These are phyloP conservation scores for Salinomyces thailandicus DNA, from an alignment of 2,329 filamentous ascomycete species.

Conservation along the genomic window DNA sequence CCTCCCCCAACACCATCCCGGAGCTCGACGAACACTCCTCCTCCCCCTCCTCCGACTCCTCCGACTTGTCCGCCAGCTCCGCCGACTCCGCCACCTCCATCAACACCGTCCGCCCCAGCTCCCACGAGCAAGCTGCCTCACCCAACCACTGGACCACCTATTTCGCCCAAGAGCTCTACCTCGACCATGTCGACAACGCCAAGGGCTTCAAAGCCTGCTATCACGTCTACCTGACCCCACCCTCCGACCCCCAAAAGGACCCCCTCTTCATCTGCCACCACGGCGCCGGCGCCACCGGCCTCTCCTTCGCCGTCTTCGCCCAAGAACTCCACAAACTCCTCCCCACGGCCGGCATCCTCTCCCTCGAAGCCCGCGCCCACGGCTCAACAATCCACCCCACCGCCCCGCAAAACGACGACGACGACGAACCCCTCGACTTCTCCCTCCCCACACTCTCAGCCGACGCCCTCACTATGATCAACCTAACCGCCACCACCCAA, in stretches of 20 bases:
- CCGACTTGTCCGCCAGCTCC: constrained; percentile 61
- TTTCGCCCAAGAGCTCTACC: constrained; percentile 77
- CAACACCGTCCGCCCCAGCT: constrained; percentile 26
- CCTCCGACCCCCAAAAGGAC: constrained; percentile 47
- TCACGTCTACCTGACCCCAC: constrained; percentile 82
- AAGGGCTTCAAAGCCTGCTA: constrained; percentile 43
- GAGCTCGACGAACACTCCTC: constrained; percentile 25
- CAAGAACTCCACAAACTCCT: constrained; percentile 66
- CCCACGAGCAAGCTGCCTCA: constrained; percentile 38
- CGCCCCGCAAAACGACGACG: constrained; percentile 19
- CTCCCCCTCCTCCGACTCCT: too few relatives aligned
- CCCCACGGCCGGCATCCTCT: constrained; percentile 72
- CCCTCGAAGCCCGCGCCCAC: constrained; percentile 77
- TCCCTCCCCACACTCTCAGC: constrained; percentile 59
- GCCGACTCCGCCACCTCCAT: constrained; percentile 76
- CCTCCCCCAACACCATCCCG: constrained; percentile 5
- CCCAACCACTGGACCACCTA: constrained; percentile 79
- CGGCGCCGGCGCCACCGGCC: constrained; percentile 82
- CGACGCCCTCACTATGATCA: constrained; percentile 62
- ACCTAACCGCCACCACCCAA: constrained; percentile 55
- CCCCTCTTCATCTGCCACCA: constrained; percentile 91
- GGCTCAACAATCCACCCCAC: constrained; percentile 62
- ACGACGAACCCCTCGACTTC: constrained; percentile 49
- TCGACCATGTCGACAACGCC: constrained; percentile 33
- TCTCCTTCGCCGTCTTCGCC: constrained; percentile 79